These are phyloP conservation scores for Dendrobium chrysotoxum DNA, from an alignment of 106 monocot genomes.

Conservation along the genomic window DNA sequence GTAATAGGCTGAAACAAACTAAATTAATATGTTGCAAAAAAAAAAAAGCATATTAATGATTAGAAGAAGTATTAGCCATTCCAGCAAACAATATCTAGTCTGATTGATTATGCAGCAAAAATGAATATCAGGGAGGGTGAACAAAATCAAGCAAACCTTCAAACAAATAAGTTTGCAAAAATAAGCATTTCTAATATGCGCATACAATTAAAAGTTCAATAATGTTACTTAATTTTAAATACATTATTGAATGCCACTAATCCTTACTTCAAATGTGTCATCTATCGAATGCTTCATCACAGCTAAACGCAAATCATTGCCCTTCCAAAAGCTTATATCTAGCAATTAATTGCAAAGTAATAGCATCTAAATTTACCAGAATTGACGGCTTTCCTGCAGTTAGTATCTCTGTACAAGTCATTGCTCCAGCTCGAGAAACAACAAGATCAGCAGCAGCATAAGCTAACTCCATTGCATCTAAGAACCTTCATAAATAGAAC, in stretches of 20 bases:
- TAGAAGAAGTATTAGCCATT: no score
- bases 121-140: neutral
- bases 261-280: neutral
- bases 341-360: neutral
- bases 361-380: slow-evolving; percentile 22
- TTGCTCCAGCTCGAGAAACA: slow-evolving; percentile 39
- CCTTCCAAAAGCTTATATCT: neutral
- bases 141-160: neutral
- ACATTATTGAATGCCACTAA: neutral
- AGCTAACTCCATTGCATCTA: slow-evolving; percentile 35
- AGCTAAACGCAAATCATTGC: neutral
- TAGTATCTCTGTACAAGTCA: slow-evolving; percentile 40
- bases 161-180: neutral
- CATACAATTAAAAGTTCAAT: neutral
- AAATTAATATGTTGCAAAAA: no score
- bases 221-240: neutral
- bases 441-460: slow-evolving; percentile 42
- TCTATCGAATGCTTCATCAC: neutral
- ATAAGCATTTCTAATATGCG: neutral
- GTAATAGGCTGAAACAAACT: no score
- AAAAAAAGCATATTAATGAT: no score
- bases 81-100: no score
- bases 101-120: neutral
- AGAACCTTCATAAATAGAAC: slow-evolving; percentile 20
- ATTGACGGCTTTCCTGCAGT: slow-evolving; percentile 34